phyloP scores from a whole-genome alignment of 2,329 filamentous ascomycete species.

The Fusarium agapanthi region DNA sequence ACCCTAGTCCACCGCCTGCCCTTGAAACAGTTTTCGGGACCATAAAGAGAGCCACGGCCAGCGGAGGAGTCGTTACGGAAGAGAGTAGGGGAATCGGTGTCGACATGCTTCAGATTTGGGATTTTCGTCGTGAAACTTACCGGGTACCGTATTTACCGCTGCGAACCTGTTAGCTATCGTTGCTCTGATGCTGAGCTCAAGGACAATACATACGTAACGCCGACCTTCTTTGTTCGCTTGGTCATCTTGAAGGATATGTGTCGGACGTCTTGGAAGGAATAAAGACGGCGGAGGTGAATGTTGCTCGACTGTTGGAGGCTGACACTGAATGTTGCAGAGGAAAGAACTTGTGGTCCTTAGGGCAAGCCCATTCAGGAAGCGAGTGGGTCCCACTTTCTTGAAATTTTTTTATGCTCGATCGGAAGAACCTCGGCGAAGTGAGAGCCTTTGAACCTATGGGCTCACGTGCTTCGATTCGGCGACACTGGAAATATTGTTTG shows the following conservation, averaged over 20 bases:
- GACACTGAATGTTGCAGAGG: conserved; percentile 43
- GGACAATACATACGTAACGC: conserved; percentile 73
- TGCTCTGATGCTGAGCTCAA: conserved; percentile 10
- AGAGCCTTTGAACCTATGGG: background rate
- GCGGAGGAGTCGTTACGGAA: conserved; percentile 18
- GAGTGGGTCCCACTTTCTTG: conserved; percentile 39
- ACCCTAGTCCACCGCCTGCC: background rate
- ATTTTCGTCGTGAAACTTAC: conserved; percentile 62
- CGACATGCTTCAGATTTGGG: conserved; percentile 26
- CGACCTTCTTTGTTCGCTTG: conserved; percentile 97
- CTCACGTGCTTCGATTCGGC: background rate
- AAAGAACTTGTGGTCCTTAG: conserved; percentile 52
- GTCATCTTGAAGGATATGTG: conserved; percentile 76
- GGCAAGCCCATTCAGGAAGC: conserved; percentile 52
- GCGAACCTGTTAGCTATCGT: conserved; percentile 44
- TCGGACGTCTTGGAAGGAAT: conserved; percentile 47
- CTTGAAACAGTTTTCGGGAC: conserved; percentile 2
- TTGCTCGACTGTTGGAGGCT: conserved; percentile 45
- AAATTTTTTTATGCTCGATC: background rate
- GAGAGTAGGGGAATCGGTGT: conserved; percentile 21
- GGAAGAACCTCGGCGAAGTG: conserved; percentile 72
- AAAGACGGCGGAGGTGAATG: conserved; percentile 45
- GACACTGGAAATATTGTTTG: background rate
- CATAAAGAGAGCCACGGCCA: background rate
- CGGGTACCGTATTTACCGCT: conserved; percentile 93